Base-by-base conservation (phyloP, 306 rosid species). In the Quercus ilex region DNA sequence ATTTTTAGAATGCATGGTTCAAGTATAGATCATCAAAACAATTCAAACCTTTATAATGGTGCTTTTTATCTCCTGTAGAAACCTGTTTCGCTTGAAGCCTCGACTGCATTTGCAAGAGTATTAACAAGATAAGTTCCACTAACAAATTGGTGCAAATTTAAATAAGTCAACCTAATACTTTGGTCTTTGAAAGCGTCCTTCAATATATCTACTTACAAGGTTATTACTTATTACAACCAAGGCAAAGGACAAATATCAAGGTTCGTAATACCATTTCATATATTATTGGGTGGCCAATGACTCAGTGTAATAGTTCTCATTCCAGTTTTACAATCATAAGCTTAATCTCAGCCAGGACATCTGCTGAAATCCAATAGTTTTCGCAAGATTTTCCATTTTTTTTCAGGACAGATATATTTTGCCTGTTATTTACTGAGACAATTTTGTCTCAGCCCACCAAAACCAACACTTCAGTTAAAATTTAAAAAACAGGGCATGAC, bases 1-100 rank as follows among this genome's bases (percentile, higher is more conserved):
- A 56, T 10, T 64, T 31, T 43, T 21, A 8, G 67, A 25, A 38
- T 65, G 38, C 64, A 43, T n/a, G 80, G 84, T 38, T 69, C 60
- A 78, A 78, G 78, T 73, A 65, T 63, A 69, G 21, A 75, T 52
- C 59, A 55, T 51, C 76, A 57, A 14, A 59, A 28, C 52, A 68
- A 73, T 70, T 74, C 79, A 19, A 74, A 95, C 99, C 99, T 91
- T 93, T 87, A 74, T 95, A 95, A 59, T 85, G 88, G 74, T 76
- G 96, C 79, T 89, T 91, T 81, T 77, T 93, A 87, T 95, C 99
- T 72, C 90, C 92, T 5, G 80, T 85, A 58, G 83, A 83, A 68
- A 79, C 85, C 85, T 93, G 99, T 72, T 87, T 90, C 20, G 93
- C 97, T 83, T 95, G 99, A 87, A 95, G 99, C 81, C 98, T 33